These are phyloP conservation scores for Starmera stellimalicola DNA, from an alignment of 1,139 yeast genomes.

Conservation along the genomic window DNA sequence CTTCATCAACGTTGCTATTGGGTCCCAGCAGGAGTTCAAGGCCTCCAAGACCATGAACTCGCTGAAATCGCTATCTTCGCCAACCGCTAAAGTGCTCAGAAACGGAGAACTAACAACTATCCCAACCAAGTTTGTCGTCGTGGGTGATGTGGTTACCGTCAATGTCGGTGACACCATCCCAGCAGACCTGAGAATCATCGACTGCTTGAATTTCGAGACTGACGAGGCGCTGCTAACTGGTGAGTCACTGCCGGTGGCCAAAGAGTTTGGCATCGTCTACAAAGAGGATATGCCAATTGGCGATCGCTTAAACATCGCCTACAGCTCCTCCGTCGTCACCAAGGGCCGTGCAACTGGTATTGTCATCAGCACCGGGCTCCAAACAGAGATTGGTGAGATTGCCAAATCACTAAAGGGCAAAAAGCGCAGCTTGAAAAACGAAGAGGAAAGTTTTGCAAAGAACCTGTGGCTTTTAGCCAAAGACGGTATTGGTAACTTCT, in stretches of 20 bases:
- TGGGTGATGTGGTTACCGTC: constrained; percentile 63
- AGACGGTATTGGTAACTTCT: constrained; percentile 51
- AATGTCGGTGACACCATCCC: constrained; percentile 75
- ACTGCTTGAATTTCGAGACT: constrained; percentile 60
- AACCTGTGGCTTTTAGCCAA: constrained; percentile 29
- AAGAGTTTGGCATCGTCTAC: constrained; percentile 37
- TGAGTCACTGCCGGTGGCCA: constrained; percentile 68
- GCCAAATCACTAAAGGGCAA: constrained; percentile 50
- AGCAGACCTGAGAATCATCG: constrained; percentile 60
- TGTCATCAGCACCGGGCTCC: constrained; percentile 55
- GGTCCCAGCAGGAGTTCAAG: constrained; percentile 59
- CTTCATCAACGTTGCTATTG: constrained; percentile 55
- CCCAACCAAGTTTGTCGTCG: constrained; percentile 63
- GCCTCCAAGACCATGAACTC: constrained; percentile 83
- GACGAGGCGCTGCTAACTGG: constrained; percentile 80
- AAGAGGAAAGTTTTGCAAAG: constrained; percentile 38
- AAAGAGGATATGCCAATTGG: constrained; percentile 54
- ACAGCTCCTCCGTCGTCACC: constrained; percentile 59
- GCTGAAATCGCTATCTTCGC: constrained; percentile 57
- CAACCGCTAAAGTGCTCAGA: constrained; percentile 63
- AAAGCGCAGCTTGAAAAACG: constrained; percentile 29
- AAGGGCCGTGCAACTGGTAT: constrained; percentile 74
- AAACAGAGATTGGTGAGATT: constrained; percentile 70
- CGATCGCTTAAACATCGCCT: constrained; percentile 68
- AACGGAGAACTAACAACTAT: constrained; percentile 51